Evolutionary conservation across 202 grass and related monocot genomes (phyloP), one percentile per base, ranked within the genome.

Genomic region (Dendrocalamus latiflorus): DNA sequence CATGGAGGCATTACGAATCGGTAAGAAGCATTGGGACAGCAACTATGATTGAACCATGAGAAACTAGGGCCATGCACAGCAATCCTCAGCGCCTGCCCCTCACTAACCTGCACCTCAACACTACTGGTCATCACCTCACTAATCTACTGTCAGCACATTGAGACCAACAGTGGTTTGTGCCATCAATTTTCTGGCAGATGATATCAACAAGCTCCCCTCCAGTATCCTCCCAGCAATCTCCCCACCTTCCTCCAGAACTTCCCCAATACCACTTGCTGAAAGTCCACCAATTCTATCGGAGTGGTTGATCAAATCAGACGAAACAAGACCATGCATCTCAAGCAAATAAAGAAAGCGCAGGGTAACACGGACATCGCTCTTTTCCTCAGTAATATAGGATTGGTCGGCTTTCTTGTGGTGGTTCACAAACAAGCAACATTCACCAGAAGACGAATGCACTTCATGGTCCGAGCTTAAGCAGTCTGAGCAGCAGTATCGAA

Each of bases 31-130:
- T 85, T 94, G 2, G 95, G 95, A 70, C 48, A 55, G n/a, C 95
- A 98, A 49, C 92, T 91, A 86, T 94, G 95, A 78, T 94, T 98
- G 65, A 98, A 98, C 92, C 92, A 98, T 57, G 92, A 98, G 78
- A 98, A 98, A 26, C 71, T 77, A 6, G 92, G 81, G 6, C 90
- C 86, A 79, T 94, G 94, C 36, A 98, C 80, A 12, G 86, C 90
- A 55, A 94, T 74, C 55, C 95, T 92, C 10, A 93, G 30, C 10
- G 91, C 74, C 63, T 75, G 45, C 6, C 24, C 82, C 34, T 91
- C 89, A 70, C 57, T 81, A 64, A 77, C 72, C 57, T 98, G 92
- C 57, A 98, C 92, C 68, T 93, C 90, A 51, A 98, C 92, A 6
- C 90, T 80, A 76, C 93, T 94, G 26, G 80, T 93, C 58, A 88